Base-by-base conservation (phyloP, 1,284 basidiomycete species). In the Moniliella sp. region DNA sequence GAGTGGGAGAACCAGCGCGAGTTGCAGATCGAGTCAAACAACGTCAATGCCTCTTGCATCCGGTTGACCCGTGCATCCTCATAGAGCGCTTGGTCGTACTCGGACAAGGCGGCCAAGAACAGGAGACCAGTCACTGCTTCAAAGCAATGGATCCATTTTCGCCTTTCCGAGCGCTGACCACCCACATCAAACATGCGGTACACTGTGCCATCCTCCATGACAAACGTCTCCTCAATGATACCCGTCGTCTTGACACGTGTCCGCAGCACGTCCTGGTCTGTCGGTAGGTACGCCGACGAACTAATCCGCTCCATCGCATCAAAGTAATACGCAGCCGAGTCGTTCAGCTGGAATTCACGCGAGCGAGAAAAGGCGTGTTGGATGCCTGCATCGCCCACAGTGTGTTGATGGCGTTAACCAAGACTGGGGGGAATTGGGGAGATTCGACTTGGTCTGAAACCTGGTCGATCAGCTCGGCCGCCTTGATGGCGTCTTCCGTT, bases 261-360 rank as follows among this genome's bases (percentile, higher is more conserved):
- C 25, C 45, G 41, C 12, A 50, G 28, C 25, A 50, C 48, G 21
- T 50, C 48, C 19, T 50, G 35, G 18, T 50, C 44, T 0, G 29
- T 36, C 0, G 48, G 46, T 13, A 13, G 3, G 30, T 40, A 50
- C 15, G 5, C 15, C 0, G 31, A 8, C 0, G 17, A 4, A 1
- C 27, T 13, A 28, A 50, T 42, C 15, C 48, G 41, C 3, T 32
- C 4, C 15, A 41, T 37, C 29, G 36, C 18, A 28, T 46, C 38
- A 69, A 93, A 93, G 21, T 7, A 23, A 7, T 34, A 69, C 68
- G 91, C 91, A 27, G 80, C 72, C 1, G 86, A 86, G 64, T 94
- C 86, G 65, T 93, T 93, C 15, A 97, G 70, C 65, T 97, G 86
- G 68, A 88, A 83, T 65, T 94, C 86, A 36, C 83, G 73, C 23